Conservation (phyloP, 2,329 filamentous ascomycete genomes). For the Cytospora paraplurivora region DNA sequence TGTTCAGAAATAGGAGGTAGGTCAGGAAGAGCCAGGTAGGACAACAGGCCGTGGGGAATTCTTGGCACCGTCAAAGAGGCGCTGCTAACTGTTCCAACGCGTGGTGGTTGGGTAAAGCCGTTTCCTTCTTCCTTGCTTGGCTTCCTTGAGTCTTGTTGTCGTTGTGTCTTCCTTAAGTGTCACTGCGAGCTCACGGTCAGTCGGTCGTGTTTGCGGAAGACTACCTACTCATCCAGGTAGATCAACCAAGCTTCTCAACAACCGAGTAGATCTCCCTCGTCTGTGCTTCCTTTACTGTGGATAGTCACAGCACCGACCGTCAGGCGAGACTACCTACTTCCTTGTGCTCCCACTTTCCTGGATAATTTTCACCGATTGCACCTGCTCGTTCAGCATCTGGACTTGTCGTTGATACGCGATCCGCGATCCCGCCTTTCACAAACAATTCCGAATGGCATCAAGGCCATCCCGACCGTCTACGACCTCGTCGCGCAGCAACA, state of each 20-base stretch:
- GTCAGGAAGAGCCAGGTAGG: not conserved
- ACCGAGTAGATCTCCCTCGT: not conserved
- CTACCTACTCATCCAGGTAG: not conserved
- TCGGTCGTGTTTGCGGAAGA: not conserved
- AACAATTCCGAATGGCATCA: not conserved
- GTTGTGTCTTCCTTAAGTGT: not conserved
- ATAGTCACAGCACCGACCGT: not conserved
- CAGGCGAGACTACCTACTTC: not conserved
- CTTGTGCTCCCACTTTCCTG: not conserved
- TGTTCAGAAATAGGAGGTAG: not conserved
- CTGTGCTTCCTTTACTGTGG: not conserved
- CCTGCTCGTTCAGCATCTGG: not conserved
- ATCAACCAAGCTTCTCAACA: not conserved
- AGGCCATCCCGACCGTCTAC: constrained; percentile 3
- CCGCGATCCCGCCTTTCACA: not conserved
- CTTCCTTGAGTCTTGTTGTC: not conserved
- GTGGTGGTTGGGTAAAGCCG: not conserved
- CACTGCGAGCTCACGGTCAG: not conserved
- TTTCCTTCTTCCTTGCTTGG: not conserved
- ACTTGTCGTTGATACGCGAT: not conserved
- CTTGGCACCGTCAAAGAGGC: not conserved
- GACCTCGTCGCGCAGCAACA: constrained; percentile 13
- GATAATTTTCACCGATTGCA: not conserved
- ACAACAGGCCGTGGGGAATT: not conserved
- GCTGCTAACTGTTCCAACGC: not conserved